Conservation (phyloP, 768 basidiomycete genomes). For the Neoboletus magnificus region DNA sequence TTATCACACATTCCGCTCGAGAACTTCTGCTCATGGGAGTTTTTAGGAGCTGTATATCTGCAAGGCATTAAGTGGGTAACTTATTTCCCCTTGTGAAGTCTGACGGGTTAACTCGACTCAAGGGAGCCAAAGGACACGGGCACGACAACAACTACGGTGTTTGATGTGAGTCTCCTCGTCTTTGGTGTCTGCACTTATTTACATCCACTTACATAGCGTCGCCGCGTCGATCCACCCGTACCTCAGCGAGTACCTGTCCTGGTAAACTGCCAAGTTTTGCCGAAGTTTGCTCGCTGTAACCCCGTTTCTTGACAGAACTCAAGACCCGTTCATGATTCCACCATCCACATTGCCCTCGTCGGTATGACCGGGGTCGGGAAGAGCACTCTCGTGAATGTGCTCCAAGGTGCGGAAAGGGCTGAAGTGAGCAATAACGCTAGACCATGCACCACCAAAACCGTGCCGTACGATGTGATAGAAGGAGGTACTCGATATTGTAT, state of each 20-base stretch:
- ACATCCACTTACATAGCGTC: neutral
- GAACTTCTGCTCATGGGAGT: neutral
- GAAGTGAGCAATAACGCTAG: constrained; percentile 11
- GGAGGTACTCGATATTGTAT: constrained; percentile 7
- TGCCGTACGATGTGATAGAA: constrained; percentile 4
- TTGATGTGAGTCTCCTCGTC: neutral
- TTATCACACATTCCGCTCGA: neutral
- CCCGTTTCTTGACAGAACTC: neutral
- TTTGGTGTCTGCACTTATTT: neutral
- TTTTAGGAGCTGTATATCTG: neutral
- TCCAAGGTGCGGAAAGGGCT: constrained; percentile 11
- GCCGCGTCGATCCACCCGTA: neutral
- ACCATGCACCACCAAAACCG: constrained; percentile 16
- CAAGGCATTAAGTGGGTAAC: neutral
- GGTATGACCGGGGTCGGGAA: constrained; percentile 27
- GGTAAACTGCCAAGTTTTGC: neutral
- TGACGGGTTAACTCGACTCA: neutral
- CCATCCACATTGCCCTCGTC: constrained; percentile 18
- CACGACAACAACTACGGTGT: neutral
- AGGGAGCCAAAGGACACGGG: neutral
- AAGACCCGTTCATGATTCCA: no score
- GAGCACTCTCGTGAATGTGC: constrained; percentile 27
- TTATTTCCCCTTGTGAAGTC: neutral
- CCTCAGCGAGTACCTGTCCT: neutral
- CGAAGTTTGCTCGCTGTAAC: neutral